Conservation (phyloP, 2,329 filamentous ascomycete genomes). For the Rhinocladiella similis region DNA sequence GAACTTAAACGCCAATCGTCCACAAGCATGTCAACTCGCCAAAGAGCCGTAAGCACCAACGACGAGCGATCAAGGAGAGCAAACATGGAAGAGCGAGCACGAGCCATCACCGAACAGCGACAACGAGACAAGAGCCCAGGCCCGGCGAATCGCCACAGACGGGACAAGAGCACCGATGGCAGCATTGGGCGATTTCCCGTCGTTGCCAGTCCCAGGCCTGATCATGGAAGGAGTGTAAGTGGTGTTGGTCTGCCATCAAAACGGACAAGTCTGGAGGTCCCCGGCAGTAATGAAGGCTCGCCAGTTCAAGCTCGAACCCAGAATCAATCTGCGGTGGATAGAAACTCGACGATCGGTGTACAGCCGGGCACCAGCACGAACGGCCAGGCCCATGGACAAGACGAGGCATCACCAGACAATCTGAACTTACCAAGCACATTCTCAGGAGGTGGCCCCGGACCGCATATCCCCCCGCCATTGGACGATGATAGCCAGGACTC, state of each 20-base stretch:
- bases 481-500: conserved; percentile 29
- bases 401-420: conserved; percentile 43
- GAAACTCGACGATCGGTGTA: conserved; percentile 24
- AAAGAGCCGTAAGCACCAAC: conserved; percentile 68
- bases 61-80: conserved; percentile 94
- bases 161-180: conserved; percentile 72
- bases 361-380: neutral
- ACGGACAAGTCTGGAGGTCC: conserved; percentile 78
- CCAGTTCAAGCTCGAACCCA: conserved; percentile 38
- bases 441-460: conserved; percentile 25
- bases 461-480: conserved; percentile 37
- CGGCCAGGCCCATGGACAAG: conserved; percentile 6
- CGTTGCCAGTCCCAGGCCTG: conserved; percentile 79
- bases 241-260: conserved; percentile 49
- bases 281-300: conserved; percentile 56
- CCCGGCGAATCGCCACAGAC: conserved; percentile 60
- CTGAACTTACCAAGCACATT: conserved; percentile 32
- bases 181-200: conserved; percentile 58
- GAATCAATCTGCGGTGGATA: conserved; percentile 21
- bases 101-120: conserved; percentile 71
- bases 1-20: conserved; percentile 77
- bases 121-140: conserved; percentile 72
- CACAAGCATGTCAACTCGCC: conserved; percentile 26
- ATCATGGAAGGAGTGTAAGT: conserved; percentile 39
- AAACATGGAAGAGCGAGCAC: conserved; percentile 89